A percentile compares a stretch with the other conserved stretches of the same genome.
phyloP scores from a whole-genome alignment of 305 asterid genomes.

The Fraxinus sp. region DNA sequence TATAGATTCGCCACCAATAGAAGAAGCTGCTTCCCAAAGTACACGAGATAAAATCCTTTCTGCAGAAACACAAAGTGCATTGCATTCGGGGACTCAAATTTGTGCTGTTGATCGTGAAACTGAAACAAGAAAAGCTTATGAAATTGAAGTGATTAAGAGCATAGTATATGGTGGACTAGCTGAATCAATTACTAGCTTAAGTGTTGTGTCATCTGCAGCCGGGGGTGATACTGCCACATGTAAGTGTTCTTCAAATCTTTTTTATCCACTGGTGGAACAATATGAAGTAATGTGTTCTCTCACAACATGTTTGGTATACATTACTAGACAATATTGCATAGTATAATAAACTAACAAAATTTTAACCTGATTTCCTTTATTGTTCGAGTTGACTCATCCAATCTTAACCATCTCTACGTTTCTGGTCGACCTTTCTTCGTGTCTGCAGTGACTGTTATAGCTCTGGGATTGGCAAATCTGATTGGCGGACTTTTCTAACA shows the following conservation, averaged over 20 bases:
- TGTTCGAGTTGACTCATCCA: not conserved
- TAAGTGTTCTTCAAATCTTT: slow-evolving; percentile 37
- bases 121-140: slow-evolving; percentile 37
- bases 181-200: slow-evolving; percentile 77
- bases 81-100: slow-evolving; percentile 33
- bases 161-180: slow-evolving; percentile 88
- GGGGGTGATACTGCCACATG: slow-evolving; percentile 77
- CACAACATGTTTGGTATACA: not conserved
- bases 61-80: slow-evolving; percentile 27
- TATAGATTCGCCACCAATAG: slow-evolving; percentile 39
- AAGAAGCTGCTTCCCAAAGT: slow-evolving; percentile 28
- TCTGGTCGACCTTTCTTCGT: not conserved
- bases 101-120: slow-evolving; percentile 28
- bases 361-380: not conserved
- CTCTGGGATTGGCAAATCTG: no score
- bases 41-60: slow-evolving; percentile 25
- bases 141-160: slow-evolving; percentile 77
- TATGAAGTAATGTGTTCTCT: not conserved
- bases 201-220: slow-evolving; percentile 80
- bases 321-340: not conserved
- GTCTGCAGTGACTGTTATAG: no score
- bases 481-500: slow-evolving; percentile 49
- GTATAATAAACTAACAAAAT: not conserved
- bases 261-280: not conserved
- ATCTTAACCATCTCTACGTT: not conserved